These are phyloP conservation scores for Malus domestica DNA, from an alignment of 306 rosid species.

Conservation along the genomic window ASM211411v1 NC_041793.1:17385001-17385500, in stretches of 20 bases:
- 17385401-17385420: too few species aligned
- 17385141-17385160: too few species aligned
- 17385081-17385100: background rate
- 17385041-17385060: background rate
- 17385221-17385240: constrained; percentile 92
- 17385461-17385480: too few species aligned
- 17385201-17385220: constrained; percentile 62
- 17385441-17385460: too few species aligned
- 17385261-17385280: constrained; percentile 79
- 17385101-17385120: background rate
- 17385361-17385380: background rate
- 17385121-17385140: too few species aligned
- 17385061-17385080: background rate
- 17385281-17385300: constrained; percentile 71
- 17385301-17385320: constrained; percentile 81
- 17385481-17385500: too few species aligned
- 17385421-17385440: too few species aligned
- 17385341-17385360: background rate
- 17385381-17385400: too few species aligned
- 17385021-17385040: background rate
- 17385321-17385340: too few species aligned
- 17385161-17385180: background rate
- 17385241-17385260: constrained; percentile 73
- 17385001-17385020: background rate
- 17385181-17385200: background rate